These are phyloP conservation scores for Aureobasidium sp. DNA, from an alignment of 2,329 filamentous ascomycete species.

Conservation along the genomic window DNA sequence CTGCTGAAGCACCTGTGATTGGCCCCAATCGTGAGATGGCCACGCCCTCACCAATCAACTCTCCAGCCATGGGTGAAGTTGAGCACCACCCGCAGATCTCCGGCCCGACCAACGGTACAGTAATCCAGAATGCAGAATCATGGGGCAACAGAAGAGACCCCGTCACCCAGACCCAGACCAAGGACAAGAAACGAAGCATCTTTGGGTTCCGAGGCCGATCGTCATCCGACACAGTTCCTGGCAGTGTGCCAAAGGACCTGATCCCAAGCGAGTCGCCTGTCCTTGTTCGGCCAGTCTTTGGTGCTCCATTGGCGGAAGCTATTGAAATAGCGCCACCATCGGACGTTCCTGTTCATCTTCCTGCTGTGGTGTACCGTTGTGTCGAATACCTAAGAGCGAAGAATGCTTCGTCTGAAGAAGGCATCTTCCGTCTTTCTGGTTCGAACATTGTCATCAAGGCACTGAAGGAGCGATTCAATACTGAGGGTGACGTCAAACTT, in stretches of 20 bases:
- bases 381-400: conserved; percentile 89
- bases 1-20: conserved; percentile 50
- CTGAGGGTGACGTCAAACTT: conserved; percentile 82
- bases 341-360: conserved; percentile 67
- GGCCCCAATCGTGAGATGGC: conserved; percentile 26
- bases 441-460: conserved; percentile 91
- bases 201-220: conserved; percentile 59
- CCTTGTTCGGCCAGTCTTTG: conserved; percentile 63
- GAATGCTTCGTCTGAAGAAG: conserved; percentile 76
- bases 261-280: neutral
- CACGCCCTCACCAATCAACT: conserved; percentile 28
- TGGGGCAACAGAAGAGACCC: conserved; percentile 70
- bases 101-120: conserved; percentile 70
- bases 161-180: conserved; percentile 44
- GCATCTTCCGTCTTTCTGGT: conserved; percentile 94
- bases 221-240: conserved; percentile 52
- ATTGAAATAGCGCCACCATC: conserved; percentile 69
- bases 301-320: conserved; percentile 75
- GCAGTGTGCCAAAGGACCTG: conserved; percentile 26
- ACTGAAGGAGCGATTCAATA: conserved; percentile 87
- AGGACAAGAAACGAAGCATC: conserved; percentile 70
- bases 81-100: conserved; percentile 53
- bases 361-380: conserved; percentile 89
- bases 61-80: conserved; percentile 21
- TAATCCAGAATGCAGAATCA: conserved; percentile 72